Conservation (phyloP, 192 early-diverging fungal species). For the Backusella mclennaniae region DNA sequence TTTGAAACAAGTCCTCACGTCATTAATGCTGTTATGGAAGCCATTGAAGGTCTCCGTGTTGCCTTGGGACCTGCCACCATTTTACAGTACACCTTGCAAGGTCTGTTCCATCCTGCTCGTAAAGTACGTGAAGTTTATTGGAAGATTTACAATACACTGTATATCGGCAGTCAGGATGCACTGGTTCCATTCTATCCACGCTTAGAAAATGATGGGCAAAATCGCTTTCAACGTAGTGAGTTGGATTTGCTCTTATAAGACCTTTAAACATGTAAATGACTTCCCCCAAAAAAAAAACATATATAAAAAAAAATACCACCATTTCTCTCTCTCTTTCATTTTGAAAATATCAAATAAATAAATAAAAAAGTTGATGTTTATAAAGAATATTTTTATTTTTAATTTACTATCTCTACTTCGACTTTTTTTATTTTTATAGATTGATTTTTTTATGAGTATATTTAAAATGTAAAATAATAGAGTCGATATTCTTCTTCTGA, state of each 20-base stretch:
- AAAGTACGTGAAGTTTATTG: conserved; percentile 97
- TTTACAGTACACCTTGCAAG: conserved; percentile 88
- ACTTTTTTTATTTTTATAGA: background rate
- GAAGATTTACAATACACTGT: conserved; percentile 97
- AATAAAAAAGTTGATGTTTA: background rate
- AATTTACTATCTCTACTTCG: background rate
- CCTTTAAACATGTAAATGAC: background rate
- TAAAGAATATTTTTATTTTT: conserved; percentile 4
- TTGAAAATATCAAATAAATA: background rate
- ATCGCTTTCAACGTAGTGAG: conserved; percentile 81
- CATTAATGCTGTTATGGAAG: conserved; percentile 97
- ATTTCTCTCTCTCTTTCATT: background rate
- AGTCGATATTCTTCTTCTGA: background rate
- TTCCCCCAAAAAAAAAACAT: background rate
- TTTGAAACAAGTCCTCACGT: conserved; percentile 97
- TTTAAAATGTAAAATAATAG: conserved; percentile 11
- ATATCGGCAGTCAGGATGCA: conserved; percentile 87
- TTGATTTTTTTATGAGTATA: background rate
- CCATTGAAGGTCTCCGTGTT: conserved; percentile 90
- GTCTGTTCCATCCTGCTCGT: conserved; percentile 95
- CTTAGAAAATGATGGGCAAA: conserved; percentile 78
- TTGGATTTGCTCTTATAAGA: conserved; percentile 67
- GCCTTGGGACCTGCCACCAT: conserved; percentile 85
- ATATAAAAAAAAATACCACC: background rate
- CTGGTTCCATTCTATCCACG: conserved; percentile 91